These are phyloP conservation scores for Skeletonema grethae DNA, from an alignment of 108 stramenopile species.

Conservation along the genomic window DNA sequence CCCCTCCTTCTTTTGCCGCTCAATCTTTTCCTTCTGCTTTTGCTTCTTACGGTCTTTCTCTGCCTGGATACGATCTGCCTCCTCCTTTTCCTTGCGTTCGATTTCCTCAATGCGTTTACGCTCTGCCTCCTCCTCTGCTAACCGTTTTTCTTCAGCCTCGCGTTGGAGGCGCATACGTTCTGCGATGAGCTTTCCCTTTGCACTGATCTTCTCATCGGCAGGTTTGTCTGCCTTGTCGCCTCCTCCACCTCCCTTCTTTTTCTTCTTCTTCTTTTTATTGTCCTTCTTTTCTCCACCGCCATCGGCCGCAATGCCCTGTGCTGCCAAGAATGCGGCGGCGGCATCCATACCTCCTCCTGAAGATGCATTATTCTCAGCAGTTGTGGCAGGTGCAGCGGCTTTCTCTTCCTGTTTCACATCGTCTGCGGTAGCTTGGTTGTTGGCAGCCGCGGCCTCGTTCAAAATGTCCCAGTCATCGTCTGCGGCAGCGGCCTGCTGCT, in stretches of 20 bases:
- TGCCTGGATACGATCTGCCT: slow-evolving; percentile 62
- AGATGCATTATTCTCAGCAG: slow-evolving; percentile 17
- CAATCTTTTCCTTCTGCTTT: slow-evolving; percentile 90
- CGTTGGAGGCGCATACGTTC: slow-evolving; percentile 85
- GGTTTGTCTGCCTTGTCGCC: slow-evolving; percentile 57
- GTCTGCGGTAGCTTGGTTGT: slow-evolving; percentile 8
- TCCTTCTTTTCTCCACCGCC: slow-evolving; percentile 51
- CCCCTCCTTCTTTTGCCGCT: slow-evolving; percentile 87
- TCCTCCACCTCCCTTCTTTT: slow-evolving; percentile 62
- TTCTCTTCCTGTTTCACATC: slow-evolving; percentile 16
- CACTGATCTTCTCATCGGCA: slow-evolving; percentile 62
- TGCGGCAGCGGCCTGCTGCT: slow-evolving; percentile 27
- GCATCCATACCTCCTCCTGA: slow-evolving; percentile 51
- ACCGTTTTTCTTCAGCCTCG: slow-evolving; percentile 83
- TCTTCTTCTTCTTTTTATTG: slow-evolving; percentile 89
- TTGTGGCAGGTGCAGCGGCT: slow-evolving; percentile 2
- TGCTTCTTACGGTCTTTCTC: slow-evolving; percentile 79
- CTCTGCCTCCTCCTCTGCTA: slow-evolving; percentile 81
- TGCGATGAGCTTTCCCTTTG: slow-evolving; percentile 81
- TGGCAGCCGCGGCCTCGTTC: slow-evolving; percentile 33
- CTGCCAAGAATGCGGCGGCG: slow-evolving; percentile 84
- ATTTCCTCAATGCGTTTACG: slow-evolving; percentile 73
- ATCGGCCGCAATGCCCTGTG: slow-evolving; percentile 60
- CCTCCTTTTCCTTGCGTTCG: slow-evolving; percentile 68
- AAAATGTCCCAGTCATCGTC: slow-evolving; percentile 52